Evolutionary conservation across 208 protist genomes (phyloP).

Genomic region (Angomonas deanei): DNA sequence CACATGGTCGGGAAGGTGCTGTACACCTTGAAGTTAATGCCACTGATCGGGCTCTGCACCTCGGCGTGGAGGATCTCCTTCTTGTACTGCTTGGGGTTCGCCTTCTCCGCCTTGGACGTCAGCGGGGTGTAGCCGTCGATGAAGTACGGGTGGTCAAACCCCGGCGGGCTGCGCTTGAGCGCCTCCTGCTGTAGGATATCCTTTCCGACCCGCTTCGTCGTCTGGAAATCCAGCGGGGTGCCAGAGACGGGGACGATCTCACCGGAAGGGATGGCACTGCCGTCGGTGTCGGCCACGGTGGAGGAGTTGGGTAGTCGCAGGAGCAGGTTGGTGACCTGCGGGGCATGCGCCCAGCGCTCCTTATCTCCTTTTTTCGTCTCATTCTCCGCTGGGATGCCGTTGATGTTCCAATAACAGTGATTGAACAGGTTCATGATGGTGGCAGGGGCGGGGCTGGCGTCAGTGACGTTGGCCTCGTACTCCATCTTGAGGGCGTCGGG

Average conservation of each 20-base stretch:
- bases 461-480: constrained; percentile 24
- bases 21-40: constrained; percentile 52
- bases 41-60: constrained; percentile 31
- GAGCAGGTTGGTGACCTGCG: constrained; percentile 30
- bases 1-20: constrained; percentile 54
- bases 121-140: constrained; percentile 23
- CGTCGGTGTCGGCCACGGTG: constrained; percentile 27
- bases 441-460: constrained; percentile 22
- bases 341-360: constrained; percentile 13
- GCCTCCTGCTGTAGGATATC: constrained; percentile 22
- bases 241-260: constrained; percentile 18
- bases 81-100: constrained; percentile 14
- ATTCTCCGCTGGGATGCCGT: constrained; percentile 25
- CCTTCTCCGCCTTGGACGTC: neutral
- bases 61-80: constrained; percentile 37
- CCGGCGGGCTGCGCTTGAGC: constrained; percentile 40
- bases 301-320: constrained; percentile 30
- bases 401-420: constrained; percentile 62
- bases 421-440: constrained; percentile 55
- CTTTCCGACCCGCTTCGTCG: constrained; percentile 23
- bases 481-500: constrained; percentile 24
- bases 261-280: constrained; percentile 34
- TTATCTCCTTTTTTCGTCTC: constrained; percentile 3
- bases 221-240: constrained; percentile 37
- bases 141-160: constrained; percentile 49